Percentiles rank a stretch among this genome's conserved stretches.
Conservation (phyloP, 2,329 filamentous ascomycete species). For the Chaetomium olivaceum region DNA sequence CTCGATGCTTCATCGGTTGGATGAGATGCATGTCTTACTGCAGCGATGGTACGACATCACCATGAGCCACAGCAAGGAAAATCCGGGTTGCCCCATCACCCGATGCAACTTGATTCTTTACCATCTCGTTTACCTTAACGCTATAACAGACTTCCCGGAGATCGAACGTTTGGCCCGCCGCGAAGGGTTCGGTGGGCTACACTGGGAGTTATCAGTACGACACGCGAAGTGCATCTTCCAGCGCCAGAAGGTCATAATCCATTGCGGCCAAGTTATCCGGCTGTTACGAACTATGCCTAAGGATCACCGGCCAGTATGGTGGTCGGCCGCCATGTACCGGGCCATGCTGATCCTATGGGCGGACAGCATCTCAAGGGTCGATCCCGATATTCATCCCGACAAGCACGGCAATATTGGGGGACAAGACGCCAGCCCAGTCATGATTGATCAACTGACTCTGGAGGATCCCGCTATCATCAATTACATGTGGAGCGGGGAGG, state of each 20-base stretch:
- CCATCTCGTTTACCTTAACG: constrained; percentile 69
- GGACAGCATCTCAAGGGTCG: constrained; percentile 56
- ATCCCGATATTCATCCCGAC: constrained; percentile 42
- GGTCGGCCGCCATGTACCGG: constrained; percentile 70
- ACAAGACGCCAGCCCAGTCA: constrained; percentile 26
- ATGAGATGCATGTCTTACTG: constrained; percentile 64
- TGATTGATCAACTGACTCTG: constrained; percentile 45
- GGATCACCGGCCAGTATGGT: constrained; percentile 66
- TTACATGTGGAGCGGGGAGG: constrained; percentile 44
- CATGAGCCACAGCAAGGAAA: constrained; percentile 54
- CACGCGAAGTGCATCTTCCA: constrained; percentile 65
- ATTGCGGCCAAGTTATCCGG: constrained; percentile 66
- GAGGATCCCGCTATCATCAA: constrained; percentile 43
- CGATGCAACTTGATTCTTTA: constrained; percentile 68
- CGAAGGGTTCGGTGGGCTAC: constrained; percentile 57
- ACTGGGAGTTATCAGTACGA: constrained; percentile 55
- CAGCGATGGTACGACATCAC: constrained; percentile 69
- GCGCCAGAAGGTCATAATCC: constrained; percentile 64
- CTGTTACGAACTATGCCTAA: constrained; percentile 61
- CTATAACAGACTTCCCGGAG: constrained; percentile 66
- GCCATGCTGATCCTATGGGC: constrained; percentile 63
- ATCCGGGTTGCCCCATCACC: constrained; percentile 60
- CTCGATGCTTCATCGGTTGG: constrained; percentile 60
- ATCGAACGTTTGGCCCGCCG: constrained; percentile 66
- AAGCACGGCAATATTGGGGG: constrained; percentile 18